Percentiles rank a stretch among this genome's conserved stretches.
Conservation (phyloP, 768 basidiomycete genomes). For the Trametes cubensis region DNA sequence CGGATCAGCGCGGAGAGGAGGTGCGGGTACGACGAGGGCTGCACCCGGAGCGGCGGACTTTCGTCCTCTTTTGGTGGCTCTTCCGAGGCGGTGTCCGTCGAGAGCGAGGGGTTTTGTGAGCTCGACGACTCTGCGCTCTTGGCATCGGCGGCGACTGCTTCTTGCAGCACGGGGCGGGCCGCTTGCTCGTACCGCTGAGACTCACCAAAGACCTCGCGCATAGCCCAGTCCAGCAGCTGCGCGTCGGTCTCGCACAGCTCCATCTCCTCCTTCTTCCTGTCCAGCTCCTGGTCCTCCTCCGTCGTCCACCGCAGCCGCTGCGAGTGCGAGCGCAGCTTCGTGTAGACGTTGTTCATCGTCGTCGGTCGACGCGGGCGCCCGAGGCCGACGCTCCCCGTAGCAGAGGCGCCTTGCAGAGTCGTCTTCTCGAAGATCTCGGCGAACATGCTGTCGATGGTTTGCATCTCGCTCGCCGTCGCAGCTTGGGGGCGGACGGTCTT, state of each 20-base stretch:
- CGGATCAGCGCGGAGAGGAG: constrained; percentile 78
- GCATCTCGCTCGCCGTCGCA: constrained; percentile 70
- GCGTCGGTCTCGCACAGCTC: constrained; percentile 67
- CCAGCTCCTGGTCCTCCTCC: constrained; percentile 67
- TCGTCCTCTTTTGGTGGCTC: not conserved
- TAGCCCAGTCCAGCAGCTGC: constrained; percentile 75
- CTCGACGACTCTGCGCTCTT: constrained; percentile 21
- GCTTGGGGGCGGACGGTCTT: constrained; percentile 47
- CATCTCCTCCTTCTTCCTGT: constrained; percentile 69
- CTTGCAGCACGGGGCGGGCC: constrained; percentile 41
- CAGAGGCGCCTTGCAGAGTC: not conserved
- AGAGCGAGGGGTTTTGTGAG: constrained; percentile 3
- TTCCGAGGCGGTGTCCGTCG: constrained; percentile 8
- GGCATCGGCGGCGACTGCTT: constrained; percentile 21
- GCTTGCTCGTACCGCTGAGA: constrained; percentile 52
- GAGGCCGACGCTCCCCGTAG: constrained; percentile 5
- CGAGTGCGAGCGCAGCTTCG: constrained; percentile 55
- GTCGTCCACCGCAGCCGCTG: constrained; percentile 73
- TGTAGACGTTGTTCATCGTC: constrained; percentile 41
- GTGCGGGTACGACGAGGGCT: constrained; percentile 70
- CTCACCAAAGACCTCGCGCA: constrained; percentile 66
- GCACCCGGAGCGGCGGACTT: constrained; percentile 42
- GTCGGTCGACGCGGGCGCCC: constrained; percentile 40
- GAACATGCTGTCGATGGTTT: constrained; percentile 74
- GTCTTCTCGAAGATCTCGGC: constrained; percentile 56